phyloP scores from a whole-genome alignment of 306 rosid species.

The Begonia loranthoides region DNA sequence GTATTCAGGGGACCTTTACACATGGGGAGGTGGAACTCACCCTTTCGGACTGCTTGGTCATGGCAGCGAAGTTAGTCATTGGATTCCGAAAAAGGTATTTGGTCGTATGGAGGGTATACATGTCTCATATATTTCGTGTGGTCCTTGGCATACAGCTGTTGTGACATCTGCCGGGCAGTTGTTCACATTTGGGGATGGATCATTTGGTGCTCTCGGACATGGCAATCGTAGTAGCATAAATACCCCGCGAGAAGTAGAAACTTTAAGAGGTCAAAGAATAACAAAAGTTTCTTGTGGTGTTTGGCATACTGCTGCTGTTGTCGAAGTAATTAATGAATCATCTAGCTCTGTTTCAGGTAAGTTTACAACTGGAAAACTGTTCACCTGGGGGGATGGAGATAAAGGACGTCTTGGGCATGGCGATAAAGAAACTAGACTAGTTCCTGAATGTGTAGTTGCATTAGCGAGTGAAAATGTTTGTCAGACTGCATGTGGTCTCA shows the following conservation, averaged over 20 bases:
- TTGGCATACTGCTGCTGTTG: constrained; percentile 97
- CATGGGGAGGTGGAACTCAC: constrained; percentile 88
- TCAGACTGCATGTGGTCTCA: constrained; percentile 77
- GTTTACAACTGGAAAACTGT: constrained; percentile 53
- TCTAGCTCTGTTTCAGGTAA: constrained; percentile 26
- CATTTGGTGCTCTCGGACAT: constrained; percentile 94
- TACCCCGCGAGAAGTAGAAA: constrained; percentile 73
- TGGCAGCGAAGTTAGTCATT: constrained; percentile 70
- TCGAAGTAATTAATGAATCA: constrained; percentile 37
- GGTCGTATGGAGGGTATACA: constrained; percentile 64
- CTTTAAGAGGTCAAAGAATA: constrained; percentile 59
- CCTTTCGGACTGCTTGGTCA: constrained; percentile 72
- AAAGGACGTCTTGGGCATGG: constrained; percentile 77
- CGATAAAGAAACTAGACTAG: constrained; percentile 44
- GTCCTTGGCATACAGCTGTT: constrained; percentile 92
- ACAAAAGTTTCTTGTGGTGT: constrained; percentile 82
- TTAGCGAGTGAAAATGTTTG: constrained; percentile 47
- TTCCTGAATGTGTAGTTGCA: constrained; percentile 60
- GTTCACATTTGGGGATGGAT: constrained; percentile 97
- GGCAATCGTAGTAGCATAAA: constrained; percentile 54
- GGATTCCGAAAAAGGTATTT: constrained; percentile 76
- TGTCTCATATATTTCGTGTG: constrained; percentile 72
- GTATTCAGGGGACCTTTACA: constrained; percentile 78
- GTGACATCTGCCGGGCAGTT: constrained; percentile 78
- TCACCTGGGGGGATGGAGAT: constrained; percentile 98